A percentile compares a stretch with the other conserved stretches of the same genome.
phyloP scores from a whole-genome alignment of 176 grass and related monocot species.

The Dendrocalamus sinicus region DNA sequence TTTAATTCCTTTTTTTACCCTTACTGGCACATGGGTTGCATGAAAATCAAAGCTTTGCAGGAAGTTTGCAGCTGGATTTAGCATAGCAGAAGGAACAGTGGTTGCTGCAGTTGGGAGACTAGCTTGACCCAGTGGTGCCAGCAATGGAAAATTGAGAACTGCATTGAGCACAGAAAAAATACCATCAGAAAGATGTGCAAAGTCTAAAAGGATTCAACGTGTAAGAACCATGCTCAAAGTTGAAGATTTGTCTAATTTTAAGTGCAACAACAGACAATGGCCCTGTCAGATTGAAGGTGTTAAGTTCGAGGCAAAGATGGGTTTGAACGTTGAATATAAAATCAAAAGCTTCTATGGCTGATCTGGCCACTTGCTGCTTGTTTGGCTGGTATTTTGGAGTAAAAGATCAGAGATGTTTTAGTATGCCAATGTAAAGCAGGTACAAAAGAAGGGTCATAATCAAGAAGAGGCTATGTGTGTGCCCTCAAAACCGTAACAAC shows the following conservation, averaged over 20 bases:
- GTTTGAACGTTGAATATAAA: slow-evolving; percentile 1
- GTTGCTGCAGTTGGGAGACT: slow-evolving; percentile 50
- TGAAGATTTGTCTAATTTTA: background rate
- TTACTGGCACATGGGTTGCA: slow-evolving; percentile 51
- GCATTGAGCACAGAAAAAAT: slow-evolving; percentile 22
- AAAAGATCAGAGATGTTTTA: slow-evolving; percentile 2
- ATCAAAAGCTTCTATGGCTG: background rate
- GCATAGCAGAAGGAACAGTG: slow-evolving; percentile 41
- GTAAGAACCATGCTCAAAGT: background rate
- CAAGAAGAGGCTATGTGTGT: background rate
- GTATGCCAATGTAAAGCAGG: slow-evolving; percentile 20
- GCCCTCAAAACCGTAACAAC: slow-evolving; percentile 3
- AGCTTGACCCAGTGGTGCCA: slow-evolving; percentile 48
- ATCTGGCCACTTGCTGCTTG: background rate
- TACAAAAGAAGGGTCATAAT: background rate
- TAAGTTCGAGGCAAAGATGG: slow-evolving; percentile 5
- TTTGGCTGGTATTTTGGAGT: slow-evolving; percentile 1
- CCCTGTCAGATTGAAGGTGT: background rate
- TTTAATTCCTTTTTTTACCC: slow-evolving; percentile 26
- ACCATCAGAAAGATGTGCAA: background rate
- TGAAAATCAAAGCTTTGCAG: slow-evolving; percentile 66
- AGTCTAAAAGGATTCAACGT: slow-evolving; percentile 12
- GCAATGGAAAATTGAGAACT: slow-evolving; percentile 65
- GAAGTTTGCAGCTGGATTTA: slow-evolving; percentile 65
- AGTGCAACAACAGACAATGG: background rate